Conservation (phyloP, 768 basidiomycete species). For the Hydnum rufescens region DNA sequence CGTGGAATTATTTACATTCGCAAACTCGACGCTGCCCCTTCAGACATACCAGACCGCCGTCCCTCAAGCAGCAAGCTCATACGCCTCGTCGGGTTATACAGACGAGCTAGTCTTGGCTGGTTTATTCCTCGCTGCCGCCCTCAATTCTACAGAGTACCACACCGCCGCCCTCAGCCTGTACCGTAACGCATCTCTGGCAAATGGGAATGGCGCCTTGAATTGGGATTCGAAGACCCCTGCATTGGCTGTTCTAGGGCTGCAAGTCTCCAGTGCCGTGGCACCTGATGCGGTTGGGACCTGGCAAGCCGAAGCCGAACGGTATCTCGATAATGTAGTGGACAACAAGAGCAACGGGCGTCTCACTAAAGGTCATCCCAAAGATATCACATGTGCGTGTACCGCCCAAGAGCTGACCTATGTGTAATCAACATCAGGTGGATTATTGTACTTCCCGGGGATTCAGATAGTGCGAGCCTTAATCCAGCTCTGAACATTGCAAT, state of each 20-base stretch:
- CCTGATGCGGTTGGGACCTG: conserved; percentile 33
- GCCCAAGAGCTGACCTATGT: too few species aligned
- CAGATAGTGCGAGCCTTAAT: conserved; percentile 59
- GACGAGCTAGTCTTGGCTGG: conserved; percentile 65
- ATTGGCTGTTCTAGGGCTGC: conserved; percentile 51
- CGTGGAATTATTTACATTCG: conserved; percentile 51
- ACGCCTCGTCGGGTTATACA: conserved; percentile 48
- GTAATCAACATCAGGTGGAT: conserved; percentile 33
- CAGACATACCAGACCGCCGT: conserved; percentile 51
- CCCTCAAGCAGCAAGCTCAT: conserved; percentile 37
- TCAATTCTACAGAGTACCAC: conserved; percentile 21
- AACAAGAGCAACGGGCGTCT: conserved; percentile 32
- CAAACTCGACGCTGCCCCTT: conserved; percentile 37
- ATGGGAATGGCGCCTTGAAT: conserved; percentile 30
- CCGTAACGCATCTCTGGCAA: neutral
- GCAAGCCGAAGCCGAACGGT: conserved; percentile 49
- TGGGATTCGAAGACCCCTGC: conserved; percentile 80
- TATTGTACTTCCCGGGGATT: conserved; percentile 70
- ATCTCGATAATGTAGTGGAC: conserved; percentile 53
- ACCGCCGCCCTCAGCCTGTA: neutral
- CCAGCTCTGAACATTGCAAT: conserved; percentile 77
- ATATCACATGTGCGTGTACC: conserved; percentile 10
- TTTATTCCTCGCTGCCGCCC: conserved; percentile 37
- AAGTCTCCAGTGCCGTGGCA: conserved; percentile 27
- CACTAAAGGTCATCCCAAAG: conserved; percentile 32